phyloP scores from a whole-genome alignment of 257 asterid species.

The Nicotiana tomentosiformis region DNA sequence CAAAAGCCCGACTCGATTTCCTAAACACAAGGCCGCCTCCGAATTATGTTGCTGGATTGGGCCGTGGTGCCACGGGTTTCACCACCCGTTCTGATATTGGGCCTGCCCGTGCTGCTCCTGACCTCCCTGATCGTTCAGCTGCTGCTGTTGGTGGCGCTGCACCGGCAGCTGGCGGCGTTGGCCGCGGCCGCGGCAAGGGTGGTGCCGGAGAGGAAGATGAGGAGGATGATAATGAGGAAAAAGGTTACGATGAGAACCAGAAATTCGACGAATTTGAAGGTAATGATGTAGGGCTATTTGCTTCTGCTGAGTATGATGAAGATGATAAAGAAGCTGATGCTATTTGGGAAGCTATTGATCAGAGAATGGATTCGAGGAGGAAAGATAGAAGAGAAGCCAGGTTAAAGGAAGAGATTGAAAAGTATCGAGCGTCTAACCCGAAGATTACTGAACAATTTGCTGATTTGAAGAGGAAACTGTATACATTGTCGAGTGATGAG shows the following conservation, averaged over 20 bases:
- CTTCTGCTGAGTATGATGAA: conserved; percentile 89
- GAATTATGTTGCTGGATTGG: conserved; percentile 84
- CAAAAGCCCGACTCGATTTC: conserved; percentile 50
- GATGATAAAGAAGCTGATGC: conserved; percentile 92
- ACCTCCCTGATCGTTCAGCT: conserved; percentile 66
- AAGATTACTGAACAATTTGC: conserved; percentile 92
- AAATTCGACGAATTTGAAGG: conserved; percentile 93
- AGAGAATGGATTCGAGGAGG: conserved; percentile 85
- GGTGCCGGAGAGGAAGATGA: conserved; percentile 66
- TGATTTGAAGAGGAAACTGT: conserved; percentile 75
- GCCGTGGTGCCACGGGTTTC: conserved; percentile 97
- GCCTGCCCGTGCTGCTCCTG: conserved; percentile 94
- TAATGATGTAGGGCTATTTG: conserved; percentile 84
- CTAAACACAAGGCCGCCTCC: conserved; percentile 62
- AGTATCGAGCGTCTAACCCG: conserved; percentile 81
- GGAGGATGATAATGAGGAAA: conserved; percentile 66
- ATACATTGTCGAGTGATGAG: conserved; percentile 51
- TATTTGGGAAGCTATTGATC: conserved; percentile 76
- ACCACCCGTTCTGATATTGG: conserved; percentile 96
- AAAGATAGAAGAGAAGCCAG: conserved; percentile 93
- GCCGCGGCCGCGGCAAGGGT: conserved; percentile 68
- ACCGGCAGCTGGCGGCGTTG: conserved; percentile 40
- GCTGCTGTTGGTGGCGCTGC: conserved; percentile 40
- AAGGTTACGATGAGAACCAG: conserved; percentile 89
- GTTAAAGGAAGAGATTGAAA: conserved; percentile 84